These are phyloP conservation scores for Yamadazyma friedrichii DNA, from an alignment of 1,139 yeast genomes.

Conservation along the genomic window DNA sequence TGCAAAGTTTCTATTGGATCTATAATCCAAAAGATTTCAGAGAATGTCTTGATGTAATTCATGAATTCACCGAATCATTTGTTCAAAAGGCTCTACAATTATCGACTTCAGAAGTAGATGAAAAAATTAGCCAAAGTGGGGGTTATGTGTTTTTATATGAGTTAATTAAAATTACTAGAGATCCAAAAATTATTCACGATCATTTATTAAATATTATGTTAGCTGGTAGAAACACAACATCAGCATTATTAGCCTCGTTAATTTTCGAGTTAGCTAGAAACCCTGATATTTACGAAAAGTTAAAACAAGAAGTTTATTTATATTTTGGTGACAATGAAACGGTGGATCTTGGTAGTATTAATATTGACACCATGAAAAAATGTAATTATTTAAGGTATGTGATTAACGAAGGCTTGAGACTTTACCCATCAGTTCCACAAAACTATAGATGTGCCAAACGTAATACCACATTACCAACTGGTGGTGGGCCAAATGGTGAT, in stretches of 20 bases:
- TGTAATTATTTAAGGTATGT: constrained; percentile 49
- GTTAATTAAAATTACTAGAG: constrained; percentile 43
- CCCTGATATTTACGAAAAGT: constrained; percentile 33
- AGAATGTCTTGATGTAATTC: constrained; percentile 24
- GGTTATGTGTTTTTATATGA: constrained; percentile 48
- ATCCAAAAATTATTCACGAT: constrained; percentile 46
- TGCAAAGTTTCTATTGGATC: constrained; percentile 33
- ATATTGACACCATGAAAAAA: constrained; percentile 47
- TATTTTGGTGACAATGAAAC: constrained; percentile 26
- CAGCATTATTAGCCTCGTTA: constrained; percentile 43
- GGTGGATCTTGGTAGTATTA: constrained; percentile 18
- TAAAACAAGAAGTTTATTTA: constrained; percentile 31
- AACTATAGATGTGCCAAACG: constrained; percentile 44
- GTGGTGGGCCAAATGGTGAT: constrained; percentile 49
- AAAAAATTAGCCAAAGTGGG: constrained; percentile 19
- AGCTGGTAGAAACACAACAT: constrained; percentile 56
- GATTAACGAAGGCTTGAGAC: constrained; percentile 49
- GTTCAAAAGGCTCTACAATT: constrained; percentile 25
- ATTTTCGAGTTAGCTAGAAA: constrained; percentile 42
- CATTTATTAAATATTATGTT: constrained; percentile 47
- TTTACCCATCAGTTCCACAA: constrained; percentile 55
- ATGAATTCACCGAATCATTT: constrained; percentile 25
- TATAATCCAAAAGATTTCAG: constrained; percentile 32
- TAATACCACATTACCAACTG: constrained; percentile 50
- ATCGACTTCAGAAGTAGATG: constrained; percentile 27